Evolutionary conservation across 2,329 filamentous ascomycete genomes (phyloP), one percentile per base, ranked within the genome.

Genomic region (Alternaria burnsii): DNA sequence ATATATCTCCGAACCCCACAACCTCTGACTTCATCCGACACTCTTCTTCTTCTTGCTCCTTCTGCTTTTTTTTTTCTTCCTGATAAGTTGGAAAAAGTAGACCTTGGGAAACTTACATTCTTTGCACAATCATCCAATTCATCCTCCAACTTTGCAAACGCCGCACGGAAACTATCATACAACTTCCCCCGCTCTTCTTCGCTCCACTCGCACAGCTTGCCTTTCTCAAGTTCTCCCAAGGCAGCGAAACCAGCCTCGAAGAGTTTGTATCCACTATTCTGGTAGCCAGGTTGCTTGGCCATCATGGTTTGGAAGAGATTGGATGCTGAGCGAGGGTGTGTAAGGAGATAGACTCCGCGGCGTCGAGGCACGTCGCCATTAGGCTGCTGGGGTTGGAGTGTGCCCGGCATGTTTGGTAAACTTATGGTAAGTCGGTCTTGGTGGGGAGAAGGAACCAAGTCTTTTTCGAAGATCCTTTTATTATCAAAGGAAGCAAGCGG

Each of bases 261-360:
- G 12, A 69, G 38, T 14, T 66, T 65, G 46, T 69, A 68, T 12
- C 61, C 53, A 0, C 59, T 65, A 22, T 46, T 58, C 57, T 66
- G 63, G 41, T 61, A 64, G 18, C 59, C 58, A 1, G 65, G 63
- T 40, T 66, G 63, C 42, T 65, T 65, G n/a, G 61, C 38, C 67
- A 69, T 63, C 65, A 66, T 69, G 3, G 58, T 66, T 41, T 66
- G 65, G 52, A 69, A 69, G 38, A 68, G 34, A 36, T 68, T 68
- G 20, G 63, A 68, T 1, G 65, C 67, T 6, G 65, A 65, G n/a
- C 67, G 61, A 6, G 63, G 67, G 40, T 68, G 58, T 18, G 67
- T 66, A 14, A 69, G 57, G 22, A 68, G 58, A 22, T 66, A 69
- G 24, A 69, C 58, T 2, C 67, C 65, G 4, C 50, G 55, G 12